phyloP scores from a whole-genome alignment of 768 basidiomycete genomes.

The Boletus huronensis region DNA sequence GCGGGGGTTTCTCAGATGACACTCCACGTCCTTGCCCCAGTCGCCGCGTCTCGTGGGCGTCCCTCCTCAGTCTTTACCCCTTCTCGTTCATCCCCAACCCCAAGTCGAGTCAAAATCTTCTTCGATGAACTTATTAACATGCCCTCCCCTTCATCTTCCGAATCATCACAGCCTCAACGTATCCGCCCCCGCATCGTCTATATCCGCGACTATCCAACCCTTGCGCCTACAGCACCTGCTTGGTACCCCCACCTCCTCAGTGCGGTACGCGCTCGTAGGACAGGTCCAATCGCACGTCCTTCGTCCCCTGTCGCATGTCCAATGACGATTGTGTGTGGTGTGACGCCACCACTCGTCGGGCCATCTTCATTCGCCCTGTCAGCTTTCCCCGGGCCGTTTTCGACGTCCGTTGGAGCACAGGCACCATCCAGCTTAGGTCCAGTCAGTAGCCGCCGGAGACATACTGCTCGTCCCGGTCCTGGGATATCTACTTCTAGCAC shows the following conservation, averaged over 20 bases:
- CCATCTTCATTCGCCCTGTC: conserved; percentile 28
- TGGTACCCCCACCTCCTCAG: conserved; percentile 83
- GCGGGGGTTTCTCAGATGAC: conserved; percentile 41
- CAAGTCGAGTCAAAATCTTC: conserved; percentile 62
- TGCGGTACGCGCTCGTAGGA: conserved; percentile 73
- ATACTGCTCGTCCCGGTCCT: conserved; percentile 18
- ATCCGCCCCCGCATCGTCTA: conserved; percentile 72
- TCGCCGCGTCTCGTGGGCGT: conserved; percentile 33
- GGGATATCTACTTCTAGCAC: conserved; percentile 33
- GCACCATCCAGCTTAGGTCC: not conserved
- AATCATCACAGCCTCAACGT: conserved; percentile 21
- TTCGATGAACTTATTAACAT: conserved; percentile 77
- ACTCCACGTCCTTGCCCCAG: conserved; percentile 41
- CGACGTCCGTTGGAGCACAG: conserved; percentile 11
- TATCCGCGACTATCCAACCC: conserved; percentile 75
- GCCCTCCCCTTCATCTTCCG: conserved; percentile 33
- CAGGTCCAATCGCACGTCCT: conserved; percentile 57
- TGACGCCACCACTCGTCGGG: conserved; percentile 72
- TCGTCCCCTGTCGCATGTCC: conserved; percentile 63
- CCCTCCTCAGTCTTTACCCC: conserved; percentile 35
- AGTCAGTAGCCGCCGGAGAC: conserved; percentile 9
- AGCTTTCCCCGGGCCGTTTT: conserved; percentile 12
- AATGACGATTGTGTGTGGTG: conserved; percentile 84
- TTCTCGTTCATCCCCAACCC: conserved; percentile 41
- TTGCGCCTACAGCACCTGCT: conserved; percentile 63